Base-by-base conservation (phyloP, 345 rosid genomes). In the Eucalyptus curtisii region DNA sequence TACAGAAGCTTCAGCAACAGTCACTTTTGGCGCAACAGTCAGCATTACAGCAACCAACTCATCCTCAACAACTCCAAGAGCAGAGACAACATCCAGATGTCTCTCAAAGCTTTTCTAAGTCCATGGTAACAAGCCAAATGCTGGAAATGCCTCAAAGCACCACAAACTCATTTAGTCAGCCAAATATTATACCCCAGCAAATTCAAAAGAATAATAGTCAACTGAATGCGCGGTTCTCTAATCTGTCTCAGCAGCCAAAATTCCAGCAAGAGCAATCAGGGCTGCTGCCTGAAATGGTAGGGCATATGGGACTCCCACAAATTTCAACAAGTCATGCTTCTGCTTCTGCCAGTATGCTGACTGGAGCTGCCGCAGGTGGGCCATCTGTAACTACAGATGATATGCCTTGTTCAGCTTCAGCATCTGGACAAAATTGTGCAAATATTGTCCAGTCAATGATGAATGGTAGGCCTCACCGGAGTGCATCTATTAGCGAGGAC, bases 1-100 rank as follows among this genome's bases (percentile, higher is more conserved):
- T 97, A 90, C 98, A 97, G 93, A 95, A 95, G 91, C 92, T 96
- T 92, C 99, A 95, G 87, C 95, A 93, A 45, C 96, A 93, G 86
- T 89, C 92, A 16, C 79, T 92, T 90, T 87, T 93, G 89, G 89
- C 91, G 3, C 95, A 93, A 82, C 96, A 94, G 89, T 89, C 94
- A 53, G 88, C 80, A 8, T 71, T 91, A 89, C 96, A 92, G 76
- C 97, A 92, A 87, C 87, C 93, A 82, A 88, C 88, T 88, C 95
- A 92, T 86, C 89, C 90, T 53, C 25, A 87, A 57, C 95, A 92
- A 80, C 90, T 93, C 86, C 95, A 94, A 89, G 95, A 94, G 87
- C 95, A 93, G 86, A 91, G 91, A 90, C 97, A 92, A 81, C 88
- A 89, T 53, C 86, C 94, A 86, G 96, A 95, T 88, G 92, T 86